These are phyloP conservation scores for Kappamyces sp. DNA, from an alignment of 192 early-diverging fungal species.

Conservation along the genomic window DNA sequence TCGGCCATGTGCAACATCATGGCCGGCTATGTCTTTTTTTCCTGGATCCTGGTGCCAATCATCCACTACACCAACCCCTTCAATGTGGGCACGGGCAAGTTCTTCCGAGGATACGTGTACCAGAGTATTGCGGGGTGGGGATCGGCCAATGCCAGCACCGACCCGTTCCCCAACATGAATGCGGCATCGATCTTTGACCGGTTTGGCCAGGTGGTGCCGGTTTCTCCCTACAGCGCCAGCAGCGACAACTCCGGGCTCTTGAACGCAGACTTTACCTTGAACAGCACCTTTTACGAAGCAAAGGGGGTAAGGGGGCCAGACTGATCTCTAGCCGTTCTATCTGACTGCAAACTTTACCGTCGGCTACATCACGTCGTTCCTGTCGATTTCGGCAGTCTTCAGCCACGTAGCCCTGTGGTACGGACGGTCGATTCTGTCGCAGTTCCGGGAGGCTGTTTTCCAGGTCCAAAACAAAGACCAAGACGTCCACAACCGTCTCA, in stretches of 20 bases:
- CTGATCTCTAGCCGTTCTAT: no score
- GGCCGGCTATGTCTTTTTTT: conserved; percentile 63
- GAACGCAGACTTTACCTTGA: neutral
- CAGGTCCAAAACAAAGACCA: conserved; percentile 19
- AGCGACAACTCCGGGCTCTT: neutral
- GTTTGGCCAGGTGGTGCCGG: neutral
- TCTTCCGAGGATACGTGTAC: neutral
- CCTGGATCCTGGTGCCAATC: conserved; percentile 66
- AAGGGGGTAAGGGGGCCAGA: no score
- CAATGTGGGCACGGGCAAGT: conserved; percentile 1
- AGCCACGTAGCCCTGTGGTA: no score
- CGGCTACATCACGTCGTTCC: no score
- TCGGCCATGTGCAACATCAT: conserved; percentile 65
- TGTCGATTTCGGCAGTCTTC: neutral
- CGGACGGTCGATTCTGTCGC: no score
- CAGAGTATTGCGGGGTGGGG: neutral
- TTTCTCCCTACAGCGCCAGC: neutral
- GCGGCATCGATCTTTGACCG: conserved; percentile 17
- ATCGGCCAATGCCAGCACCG: neutral
- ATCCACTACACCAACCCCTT: conserved; percentile 10
- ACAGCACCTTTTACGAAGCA: neutral
- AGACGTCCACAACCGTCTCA: conserved; percentile 64
- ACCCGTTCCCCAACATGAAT: conserved; percentile 20
- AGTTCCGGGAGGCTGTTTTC: neutral
- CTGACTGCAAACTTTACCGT: no score